Evolutionary conservation across 1,284 basidiomycete genomes (phyloP), one percentile per base, ranked within the genome.

Genomic region (Ganoderma boninense): DNA sequence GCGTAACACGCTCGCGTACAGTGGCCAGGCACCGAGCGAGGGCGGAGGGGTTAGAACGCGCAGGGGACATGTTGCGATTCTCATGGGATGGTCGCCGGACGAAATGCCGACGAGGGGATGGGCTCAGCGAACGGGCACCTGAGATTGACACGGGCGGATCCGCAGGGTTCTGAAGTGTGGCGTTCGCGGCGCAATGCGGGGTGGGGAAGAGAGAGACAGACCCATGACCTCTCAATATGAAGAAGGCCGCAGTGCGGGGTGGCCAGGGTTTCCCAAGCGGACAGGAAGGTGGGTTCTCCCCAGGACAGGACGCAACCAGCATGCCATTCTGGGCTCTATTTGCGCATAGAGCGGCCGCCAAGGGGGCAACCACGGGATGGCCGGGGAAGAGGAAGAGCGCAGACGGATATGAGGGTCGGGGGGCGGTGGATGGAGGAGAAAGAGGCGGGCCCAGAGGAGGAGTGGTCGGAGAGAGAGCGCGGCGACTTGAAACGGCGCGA

Each of bases 211-310:
- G 65, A 32, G 40, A 38, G 64, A 8, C 20, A 44, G 65, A 61
- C 65, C 32, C 65, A 62, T 66, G 65, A 66, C 65, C 65, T 16
- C n/a, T 23, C 10, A 44, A 35, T 20, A 35, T 20, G 60, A 18
- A 49, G 52, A 60, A 42, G 63, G 56, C 54, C 40, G 54, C 26
- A 23, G n/a, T 52, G 65, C 29, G 40, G 44, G 29, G 49, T 52
- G 23, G 49, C 49, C 49, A 52, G 49, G 43, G 18, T 14, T 69
- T 69, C 68, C 59, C 68, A 69, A 69, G 68, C 59, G 60, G 57
- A 35, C 59, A 54, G 18, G 62, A 49, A 59, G 54, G 61, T 26
- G 42, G 54, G 18, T 35, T 43, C 23, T n/a, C 44, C 43, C 57
- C 54, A 57, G 49, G 66, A 67, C 60, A 43, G 29, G 42, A n/a